Evolutionary conservation across 2,329 filamentous ascomycete genomes (phyloP).

Genomic region (Aspergillus quadricinctus): DNA sequence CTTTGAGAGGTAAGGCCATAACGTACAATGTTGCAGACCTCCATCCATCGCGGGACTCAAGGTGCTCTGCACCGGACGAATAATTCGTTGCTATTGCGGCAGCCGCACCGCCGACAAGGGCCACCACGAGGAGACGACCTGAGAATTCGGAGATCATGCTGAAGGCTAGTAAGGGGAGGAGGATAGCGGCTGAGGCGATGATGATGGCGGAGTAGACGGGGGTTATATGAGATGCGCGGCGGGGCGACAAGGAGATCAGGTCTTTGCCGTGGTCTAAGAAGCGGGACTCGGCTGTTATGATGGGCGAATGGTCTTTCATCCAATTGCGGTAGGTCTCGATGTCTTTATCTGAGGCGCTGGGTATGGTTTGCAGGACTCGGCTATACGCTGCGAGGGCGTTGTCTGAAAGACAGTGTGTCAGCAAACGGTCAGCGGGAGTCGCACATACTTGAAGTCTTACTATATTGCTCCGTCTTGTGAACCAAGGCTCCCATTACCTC

Average conservation of each 20-base stretch:
- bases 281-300: slow-evolving; percentile 48
- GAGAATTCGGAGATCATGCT: slow-evolving; percentile 53
- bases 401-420: slow-evolving; percentile 23
- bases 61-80: slow-evolving; percentile 31
- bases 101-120: slow-evolving; percentile 49
- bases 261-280: slow-evolving; percentile 52
- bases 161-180: slow-evolving; percentile 58
- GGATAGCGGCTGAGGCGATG: slow-evolving; percentile 48
- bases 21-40: slow-evolving; percentile 36
- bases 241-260: slow-evolving; percentile 32
- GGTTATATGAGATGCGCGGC: slow-evolving; percentile 13
- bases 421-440: background rate
- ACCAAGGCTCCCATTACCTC: slow-evolving; percentile 53
- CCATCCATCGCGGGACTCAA: slow-evolving; percentile 39
- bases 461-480: slow-evolving; percentile 59
- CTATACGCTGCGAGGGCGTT: slow-evolving; percentile 44
- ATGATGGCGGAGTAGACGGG: slow-evolving; percentile 39
- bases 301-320: slow-evolving; percentile 48
- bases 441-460: slow-evolving; percentile 35
- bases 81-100: slow-evolving; percentile 36
- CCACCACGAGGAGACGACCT: slow-evolving; percentile 55
- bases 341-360: slow-evolving; percentile 44
- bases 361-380: slow-evolving; percentile 43
- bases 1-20: background rate
- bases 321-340: slow-evolving; percentile 50